Evolutionary conservation across 2,329 filamentous ascomycete species (phyloP).

Genomic region (Ustilaginoidea virens): DNA sequence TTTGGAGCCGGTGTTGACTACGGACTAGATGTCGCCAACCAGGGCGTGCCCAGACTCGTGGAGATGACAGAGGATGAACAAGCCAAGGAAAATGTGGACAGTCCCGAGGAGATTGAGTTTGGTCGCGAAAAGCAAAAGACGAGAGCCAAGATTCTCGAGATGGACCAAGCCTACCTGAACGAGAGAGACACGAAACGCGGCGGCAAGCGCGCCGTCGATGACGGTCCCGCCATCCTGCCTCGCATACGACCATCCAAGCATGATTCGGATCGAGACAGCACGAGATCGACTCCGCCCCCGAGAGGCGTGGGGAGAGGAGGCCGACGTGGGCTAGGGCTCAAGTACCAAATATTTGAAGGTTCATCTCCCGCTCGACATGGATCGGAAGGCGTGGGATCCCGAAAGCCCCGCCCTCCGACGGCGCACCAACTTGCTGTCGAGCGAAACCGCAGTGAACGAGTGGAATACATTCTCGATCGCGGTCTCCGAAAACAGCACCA

Average conservation of each 20-base stretch:
- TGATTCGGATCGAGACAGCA: conserved; percentile 31
- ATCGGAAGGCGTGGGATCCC: conserved; percentile 37
- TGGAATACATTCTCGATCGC: conserved; percentile 70
- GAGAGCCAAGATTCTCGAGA: conserved; percentile 58
- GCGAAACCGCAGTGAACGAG: conserved; percentile 59
- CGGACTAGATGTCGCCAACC: conserved; percentile 46
- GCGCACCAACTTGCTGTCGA: conserved; percentile 73
- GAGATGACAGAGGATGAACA: conserved; percentile 51
- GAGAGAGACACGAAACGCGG: conserved; percentile 46
- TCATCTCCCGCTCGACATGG: conserved; percentile 42
- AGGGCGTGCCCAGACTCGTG: conserved; percentile 53
- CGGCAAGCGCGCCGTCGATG: conserved; percentile 32
- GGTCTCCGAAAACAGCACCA: conserved; percentile 53
- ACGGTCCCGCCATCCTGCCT: conserved; percentile 43
- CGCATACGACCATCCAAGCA: conserved; percentile 49
- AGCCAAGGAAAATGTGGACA: conserved; percentile 58
- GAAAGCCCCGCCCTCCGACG: conserved; percentile 60
- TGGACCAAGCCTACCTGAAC: conserved; percentile 54
- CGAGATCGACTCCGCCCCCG: conserved; percentile 26
- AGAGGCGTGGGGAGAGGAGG: conserved; percentile 13
- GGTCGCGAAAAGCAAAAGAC: conserved; percentile 60
- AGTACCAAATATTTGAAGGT: conserved; percentile 44
- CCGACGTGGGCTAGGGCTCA: conserved; percentile 25
- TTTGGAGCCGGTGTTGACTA: conserved; percentile 64
- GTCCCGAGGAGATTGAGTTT: conserved; percentile 52